Evolutionary conservation across 495 filamentous ascomycete genomes (phyloP), one percentile per base, ranked within the genome.

Genomic region (Copromyces sp.): DNA sequence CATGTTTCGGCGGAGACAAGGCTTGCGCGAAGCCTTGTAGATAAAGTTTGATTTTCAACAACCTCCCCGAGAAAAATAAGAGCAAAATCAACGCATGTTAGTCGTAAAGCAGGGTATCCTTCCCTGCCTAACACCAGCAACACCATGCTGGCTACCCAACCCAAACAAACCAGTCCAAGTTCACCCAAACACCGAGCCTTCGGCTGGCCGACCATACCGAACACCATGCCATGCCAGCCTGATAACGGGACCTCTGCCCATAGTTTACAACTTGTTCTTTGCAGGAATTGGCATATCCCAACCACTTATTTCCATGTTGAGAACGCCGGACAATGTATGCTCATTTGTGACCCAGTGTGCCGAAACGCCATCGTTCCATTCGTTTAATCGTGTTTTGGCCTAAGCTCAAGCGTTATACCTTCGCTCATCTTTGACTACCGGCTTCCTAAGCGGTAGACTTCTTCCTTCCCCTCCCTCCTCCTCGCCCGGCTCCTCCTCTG

Each of bases 401-500:
- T 61, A 61, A 61, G 20, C 53, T 61, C 53, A 32, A 17, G 53
- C 29, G 14, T 35, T 35, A 17, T 65, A 7, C 3, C 29, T 65
- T 37, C 2, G 7, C 29, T 37, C 29, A 17, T 17, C 29, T 9
- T 35, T 37, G 6, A 17, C 14, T 4, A 5, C 1, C 3, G 6
- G 53, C 53, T 65, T 35, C 6, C 53, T 61, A 65, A 35, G 53
- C 53, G 3, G 53, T 65, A 37, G 53, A 65, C 53, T 65, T 65
- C 53, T 65, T 65, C 53, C 24, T 42, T 39, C 61, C 40, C 14
- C 20, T 45, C 40, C 53, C 42, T 35, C 38, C 39, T 86, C 78
- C 82, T 84, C 32, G 83, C 77, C 40, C 82, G 80, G 37, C 53
- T 65, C 78, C 82, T 29, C 80, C 79, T 61, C 80, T 80, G 75